Percentiles rank a stretch among this genome's conserved stretches.
Evolutionary conservation across 2,329 filamentous ascomycete genomes (phyloP).

Genomic region (Fusarium torulosum): DNA sequence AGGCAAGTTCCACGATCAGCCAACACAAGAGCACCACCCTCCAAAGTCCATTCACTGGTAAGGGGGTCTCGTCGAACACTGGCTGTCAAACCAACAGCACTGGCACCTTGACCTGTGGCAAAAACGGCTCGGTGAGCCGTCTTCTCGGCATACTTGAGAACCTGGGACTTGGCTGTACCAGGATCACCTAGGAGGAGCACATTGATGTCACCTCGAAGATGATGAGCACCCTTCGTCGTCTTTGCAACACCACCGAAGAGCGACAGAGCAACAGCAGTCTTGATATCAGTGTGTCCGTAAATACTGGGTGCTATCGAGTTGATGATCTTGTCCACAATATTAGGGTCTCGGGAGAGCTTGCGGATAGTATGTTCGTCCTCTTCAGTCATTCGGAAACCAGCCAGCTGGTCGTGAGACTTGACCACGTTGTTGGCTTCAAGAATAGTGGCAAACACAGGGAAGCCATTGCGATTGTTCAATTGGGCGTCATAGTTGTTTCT

Average conservation of each 20-base stretch:
- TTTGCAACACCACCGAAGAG: constrained; percentile 97
- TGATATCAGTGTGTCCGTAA: constrained; percentile 96
- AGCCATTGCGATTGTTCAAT: constrained; percentile 98
- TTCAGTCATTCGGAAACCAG: constrained; percentile 94
- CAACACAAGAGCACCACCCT: constrained; percentile 94
- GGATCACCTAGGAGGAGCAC: constrained; percentile 95
- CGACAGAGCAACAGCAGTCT: constrained; percentile 93
- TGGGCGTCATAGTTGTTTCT: constrained; percentile 98
- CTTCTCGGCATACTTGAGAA: constrained; percentile 97
- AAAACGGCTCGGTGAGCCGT: constrained; percentile 97
- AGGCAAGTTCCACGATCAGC: constrained; percentile 95
- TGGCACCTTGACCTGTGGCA: constrained; percentile 96
- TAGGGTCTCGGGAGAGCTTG: constrained; percentile 86
- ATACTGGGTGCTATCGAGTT: constrained; percentile 96
- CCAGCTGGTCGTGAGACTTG: constrained; percentile 96
- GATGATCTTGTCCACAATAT: constrained; percentile 93
- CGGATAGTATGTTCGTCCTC: constrained; percentile 94
- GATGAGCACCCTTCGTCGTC: constrained; percentile 86
- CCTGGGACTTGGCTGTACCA: constrained; percentile 97
- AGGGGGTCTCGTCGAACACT: constrained; percentile 95
- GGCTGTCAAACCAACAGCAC: constrained; percentile 96
- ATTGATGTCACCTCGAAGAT: constrained; percentile 97
- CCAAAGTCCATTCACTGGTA: constrained; percentile 96
- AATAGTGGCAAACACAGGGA: constrained; percentile 97
- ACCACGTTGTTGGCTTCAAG: constrained; percentile 97